These are phyloP conservation scores for Candida sojae DNA, from an alignment of 1,139 yeast species.

Conservation along the genomic window DNA sequence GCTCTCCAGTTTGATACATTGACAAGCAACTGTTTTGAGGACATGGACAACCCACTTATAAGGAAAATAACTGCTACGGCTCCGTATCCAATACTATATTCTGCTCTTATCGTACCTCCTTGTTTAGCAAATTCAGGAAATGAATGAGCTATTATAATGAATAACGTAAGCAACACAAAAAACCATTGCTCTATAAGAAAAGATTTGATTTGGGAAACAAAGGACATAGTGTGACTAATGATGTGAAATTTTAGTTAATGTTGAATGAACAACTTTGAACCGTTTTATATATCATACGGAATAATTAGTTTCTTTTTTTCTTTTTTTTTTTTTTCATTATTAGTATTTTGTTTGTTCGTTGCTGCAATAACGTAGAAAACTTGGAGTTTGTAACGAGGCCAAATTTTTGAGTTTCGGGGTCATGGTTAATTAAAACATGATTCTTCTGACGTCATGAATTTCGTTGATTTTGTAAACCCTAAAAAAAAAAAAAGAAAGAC, in stretches of 20 bases:
- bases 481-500: too few relatives aligned
- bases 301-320: too few relatives aligned
- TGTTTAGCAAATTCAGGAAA: conserved; percentile 83
- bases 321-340: too few relatives aligned
- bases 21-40: conserved; percentile 56
- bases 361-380: too few relatives aligned
- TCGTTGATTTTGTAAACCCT: too few relatives aligned
- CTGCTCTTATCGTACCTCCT: conserved; percentile 74
- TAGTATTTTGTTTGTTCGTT: too few relatives aligned
- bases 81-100: conserved; percentile 79
- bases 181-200: conserved; percentile 64
- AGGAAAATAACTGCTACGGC: conserved; percentile 86
- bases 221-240: too few relatives aligned
- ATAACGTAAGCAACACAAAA: conserved; percentile 66
- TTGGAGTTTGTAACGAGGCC: too few relatives aligned
- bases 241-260: neutral
- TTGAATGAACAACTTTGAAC: neutral
- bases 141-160: conserved; percentile 72
- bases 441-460: too few relatives aligned
- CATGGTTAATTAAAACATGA: too few relatives aligned
- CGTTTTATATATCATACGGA: too few relatives aligned
- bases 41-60: conserved; percentile 77
- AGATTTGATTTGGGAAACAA: conserved; percentile 2
- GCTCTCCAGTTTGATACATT: conserved; percentile 81
- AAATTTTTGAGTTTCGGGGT: too few relatives aligned